Evolutionary conservation across 495 filamentous ascomycete species (phyloP), one percentile per base, ranked within the genome.

Genomic region (Penicillium cataractarum): DNA sequence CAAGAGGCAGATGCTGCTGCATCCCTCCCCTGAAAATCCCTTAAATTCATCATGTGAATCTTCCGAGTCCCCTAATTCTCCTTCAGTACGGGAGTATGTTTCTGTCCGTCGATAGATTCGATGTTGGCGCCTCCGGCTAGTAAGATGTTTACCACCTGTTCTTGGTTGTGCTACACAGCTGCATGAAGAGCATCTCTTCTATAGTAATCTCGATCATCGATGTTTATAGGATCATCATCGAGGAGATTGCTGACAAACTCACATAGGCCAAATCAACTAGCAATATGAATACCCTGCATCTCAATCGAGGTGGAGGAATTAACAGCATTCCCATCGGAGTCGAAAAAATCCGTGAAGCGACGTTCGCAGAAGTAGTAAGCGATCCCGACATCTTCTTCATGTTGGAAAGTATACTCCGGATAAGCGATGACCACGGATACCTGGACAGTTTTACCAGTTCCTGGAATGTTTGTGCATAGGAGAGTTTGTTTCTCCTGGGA

Each of bases 391-490:
- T 57, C 55, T 0, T 3, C 9, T 9, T 72, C 61, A 40, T 62
- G 17, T 12, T 8, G 15, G 55, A 70, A 71, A 2, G 9, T 57
- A 1, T 49, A 55, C 1, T 40, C 10, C 1, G 79, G 65, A 15
- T 77, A 9, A 7, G 78, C 57, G 12, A 81, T 61, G 1, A 82
- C 68, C 35, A 70, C 71, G 6, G 78, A 73, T 0, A 42, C 33
- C 7, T 70, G 54, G 4, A 76, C 67, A 42, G 76, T 76, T 68
- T 79, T 79, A 0, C 76, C 76, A 6, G 66, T 69, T 13, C 74
- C 73, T 2, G 66, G 71, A 40, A 79, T 78, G 1, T 80, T 80
- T 4, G 71, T 71, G 62, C 77, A 84, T 58, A 78, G 82, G 3
- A 83, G 61, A 0, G 65, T 80, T 39, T 73, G 55, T 0, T 65